phyloP scores from a whole-genome alignment of 2,329 filamentous ascomycete species.

The Colletotrichum higginsianum region DNA sequence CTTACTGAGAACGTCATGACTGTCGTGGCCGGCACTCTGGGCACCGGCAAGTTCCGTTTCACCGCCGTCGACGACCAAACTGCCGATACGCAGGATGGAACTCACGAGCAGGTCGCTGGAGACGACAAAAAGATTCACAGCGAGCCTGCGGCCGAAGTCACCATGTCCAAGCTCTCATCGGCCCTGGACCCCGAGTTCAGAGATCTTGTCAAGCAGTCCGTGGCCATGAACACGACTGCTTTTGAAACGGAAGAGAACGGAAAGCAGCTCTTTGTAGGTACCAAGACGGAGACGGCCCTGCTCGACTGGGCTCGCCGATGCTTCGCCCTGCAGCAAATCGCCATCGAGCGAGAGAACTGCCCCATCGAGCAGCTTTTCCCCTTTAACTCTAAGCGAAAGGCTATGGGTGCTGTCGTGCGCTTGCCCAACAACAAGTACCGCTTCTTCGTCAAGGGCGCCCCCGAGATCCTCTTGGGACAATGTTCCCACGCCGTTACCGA shows the following conservation, averaged over 20 bases:
- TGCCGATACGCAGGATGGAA: slow-evolving; percentile 15
- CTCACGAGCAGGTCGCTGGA: slow-evolving; percentile 6
- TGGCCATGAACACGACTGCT: slow-evolving; percentile 67
- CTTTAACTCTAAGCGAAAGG: slow-evolving; percentile 67
- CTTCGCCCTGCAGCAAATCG: slow-evolving; percentile 58
- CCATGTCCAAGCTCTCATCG: slow-evolving; percentile 37
- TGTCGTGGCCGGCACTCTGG: slow-evolving; percentile 70
- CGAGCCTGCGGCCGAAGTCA: slow-evolving; percentile 1
- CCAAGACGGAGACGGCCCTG: slow-evolving; percentile 69
- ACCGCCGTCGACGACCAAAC: slow-evolving; percentile 51
- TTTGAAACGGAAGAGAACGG: slow-evolving; percentile 65
- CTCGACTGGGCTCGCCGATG: slow-evolving; percentile 52
- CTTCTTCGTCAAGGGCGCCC: slow-evolving; percentile 68
- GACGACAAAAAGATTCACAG: slow-evolving; percentile 19
- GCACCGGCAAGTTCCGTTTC: slow-evolving; percentile 52
- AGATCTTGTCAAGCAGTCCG: slow-evolving; percentile 56
- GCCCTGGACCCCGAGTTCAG: slow-evolving; percentile 53
- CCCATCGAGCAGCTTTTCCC: slow-evolving; percentile 64
- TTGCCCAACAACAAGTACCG: slow-evolving; percentile 54
- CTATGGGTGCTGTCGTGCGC: slow-evolving; percentile 60
- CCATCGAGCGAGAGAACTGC: slow-evolving; percentile 63
- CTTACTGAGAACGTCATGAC: slow-evolving; percentile 76
- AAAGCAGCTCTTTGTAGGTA: slow-evolving; percentile 63
- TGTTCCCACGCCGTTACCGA: slow-evolving; percentile 62
- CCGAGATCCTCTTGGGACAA: slow-evolving; percentile 64